phyloP scores from a whole-genome alignment of 2,329 filamentous ascomycete species.

The Magnaporthiopsis incrustans region DNA sequence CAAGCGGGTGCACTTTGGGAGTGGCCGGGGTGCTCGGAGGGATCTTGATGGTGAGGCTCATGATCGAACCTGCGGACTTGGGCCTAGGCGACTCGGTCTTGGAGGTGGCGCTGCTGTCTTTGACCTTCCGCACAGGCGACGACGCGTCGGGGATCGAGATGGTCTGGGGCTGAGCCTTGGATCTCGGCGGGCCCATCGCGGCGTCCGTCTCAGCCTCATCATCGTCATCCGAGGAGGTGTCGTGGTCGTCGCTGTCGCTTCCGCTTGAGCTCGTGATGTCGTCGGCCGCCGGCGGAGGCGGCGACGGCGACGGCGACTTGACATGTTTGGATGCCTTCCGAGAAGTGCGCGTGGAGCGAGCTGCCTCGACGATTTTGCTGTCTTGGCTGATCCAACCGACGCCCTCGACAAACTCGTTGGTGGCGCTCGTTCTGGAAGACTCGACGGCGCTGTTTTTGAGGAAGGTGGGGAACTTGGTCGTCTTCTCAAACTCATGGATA shows the following conservation, averaged over 20 bases:
- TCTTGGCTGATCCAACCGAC: constrained; percentile 81
- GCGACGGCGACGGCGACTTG: constrained; percentile 14
- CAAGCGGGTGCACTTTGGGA: constrained; percentile 69
- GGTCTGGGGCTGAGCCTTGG: not conserved
- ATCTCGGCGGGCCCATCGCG: not conserved
- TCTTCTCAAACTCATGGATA: constrained; percentile 86
- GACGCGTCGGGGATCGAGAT: constrained; percentile 4
- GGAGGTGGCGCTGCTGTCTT: constrained; percentile 11
- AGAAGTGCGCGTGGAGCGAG: constrained; percentile 28
- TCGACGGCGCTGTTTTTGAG: constrained; percentile 48
- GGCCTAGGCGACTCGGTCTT: constrained; percentile 30
- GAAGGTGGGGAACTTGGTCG: constrained; percentile 74
- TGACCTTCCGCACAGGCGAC: not conserved
- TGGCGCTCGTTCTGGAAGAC: constrained; percentile 29
- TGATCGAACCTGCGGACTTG: constrained; percentile 42
- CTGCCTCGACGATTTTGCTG: constrained; percentile 65
- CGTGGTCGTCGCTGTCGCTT: constrained; percentile 7
- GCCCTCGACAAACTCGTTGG: constrained; percentile 65
- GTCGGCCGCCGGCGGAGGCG: constrained; percentile 11
- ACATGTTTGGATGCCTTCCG: constrained; percentile 11
- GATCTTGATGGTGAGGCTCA: constrained; percentile 47
- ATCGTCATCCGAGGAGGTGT: constrained; percentile 15
- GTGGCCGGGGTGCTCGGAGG: constrained; percentile 32
- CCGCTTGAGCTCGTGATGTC: constrained; percentile 2
- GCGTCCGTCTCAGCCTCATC: constrained; percentile 19